A percentile compares a stretch with the other conserved stretches of the same genome.
These are phyloP conservation scores for Aegilops umbellulata DNA, from an alignment of 176 grass and related monocot species.

Conservation along the genomic window DNA sequence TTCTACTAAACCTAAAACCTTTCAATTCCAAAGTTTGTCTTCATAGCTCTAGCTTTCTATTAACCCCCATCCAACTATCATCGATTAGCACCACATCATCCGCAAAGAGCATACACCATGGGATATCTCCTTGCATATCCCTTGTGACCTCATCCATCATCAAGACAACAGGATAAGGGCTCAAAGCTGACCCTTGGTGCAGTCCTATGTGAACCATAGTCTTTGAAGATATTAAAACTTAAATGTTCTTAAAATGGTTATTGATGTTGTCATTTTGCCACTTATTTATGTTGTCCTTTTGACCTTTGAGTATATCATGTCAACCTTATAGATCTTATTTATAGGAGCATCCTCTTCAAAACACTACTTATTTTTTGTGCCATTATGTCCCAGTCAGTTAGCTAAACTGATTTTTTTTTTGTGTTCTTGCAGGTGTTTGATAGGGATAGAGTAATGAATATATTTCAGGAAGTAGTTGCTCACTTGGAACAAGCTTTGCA, in stretches of 20 bases:
- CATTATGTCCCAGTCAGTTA: neutral
- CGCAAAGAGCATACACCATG: too few relatives aligned
- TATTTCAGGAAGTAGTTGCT: constrained; percentile 51
- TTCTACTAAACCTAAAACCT: too few relatives aligned
- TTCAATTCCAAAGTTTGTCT: too few relatives aligned
- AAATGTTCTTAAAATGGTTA: neutral
- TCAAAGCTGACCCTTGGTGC: too few relatives aligned
- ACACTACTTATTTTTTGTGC: neutral
- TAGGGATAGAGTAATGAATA: constrained; percentile 54
- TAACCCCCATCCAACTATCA: too few relatives aligned
- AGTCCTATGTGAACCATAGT: neutral
- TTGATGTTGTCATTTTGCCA: neutral
- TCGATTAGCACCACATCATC: too few relatives aligned
- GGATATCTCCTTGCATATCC: too few relatives aligned
- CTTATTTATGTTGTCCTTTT: neutral
- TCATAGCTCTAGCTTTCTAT: too few relatives aligned
- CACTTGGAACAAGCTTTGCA: constrained; percentile 64
- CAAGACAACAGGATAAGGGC: too few relatives aligned
- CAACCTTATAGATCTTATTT: constrained; percentile 2
- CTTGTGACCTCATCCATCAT: too few relatives aligned
- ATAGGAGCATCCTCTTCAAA: constrained; percentile 14
- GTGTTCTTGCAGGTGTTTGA: constrained; percentile 56
- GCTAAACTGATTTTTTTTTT: neutral
- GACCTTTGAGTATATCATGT: neutral
- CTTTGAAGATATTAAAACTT: neutral